Evolutionary conservation across 75 land plant genomes (phyloP).

Genomic region (Chamaecyparis obtusa): DNA sequence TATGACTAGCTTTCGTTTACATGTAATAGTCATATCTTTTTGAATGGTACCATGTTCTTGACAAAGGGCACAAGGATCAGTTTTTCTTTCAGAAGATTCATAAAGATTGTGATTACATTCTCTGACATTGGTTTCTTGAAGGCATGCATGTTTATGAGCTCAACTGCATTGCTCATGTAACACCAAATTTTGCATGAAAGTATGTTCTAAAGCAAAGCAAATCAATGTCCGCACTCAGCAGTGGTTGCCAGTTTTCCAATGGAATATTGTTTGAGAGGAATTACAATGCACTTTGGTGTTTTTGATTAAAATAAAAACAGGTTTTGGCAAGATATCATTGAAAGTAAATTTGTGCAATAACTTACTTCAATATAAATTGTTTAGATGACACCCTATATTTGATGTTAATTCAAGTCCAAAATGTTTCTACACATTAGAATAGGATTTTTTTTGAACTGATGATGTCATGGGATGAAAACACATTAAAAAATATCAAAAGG

Average conservation of each 20-base stretch:
- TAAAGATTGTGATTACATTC: background rate
- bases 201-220: background rate
- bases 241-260: background rate
- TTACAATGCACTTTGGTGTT: background rate
- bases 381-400: background rate
- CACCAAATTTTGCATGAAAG: background rate
- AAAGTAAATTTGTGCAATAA: background rate
- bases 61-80: background rate
- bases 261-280: background rate
- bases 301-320: too few relatives aligned
- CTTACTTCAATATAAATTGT: background rate
- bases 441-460: background rate
- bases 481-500: background rate
- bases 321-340: background rate
- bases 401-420: background rate
- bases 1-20: background rate
- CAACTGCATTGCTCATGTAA: background rate
- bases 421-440: background rate
- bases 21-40: background rate
- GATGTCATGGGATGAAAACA: background rate
- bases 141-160: background rate
- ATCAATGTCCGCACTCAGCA: background rate
- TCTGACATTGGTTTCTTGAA: background rate
- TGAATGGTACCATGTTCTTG: background rate
- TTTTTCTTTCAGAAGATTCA: background rate